Base-by-base conservation (phyloP, 768 basidiomycete genomes). In the Hericium erinaceus region DNA sequence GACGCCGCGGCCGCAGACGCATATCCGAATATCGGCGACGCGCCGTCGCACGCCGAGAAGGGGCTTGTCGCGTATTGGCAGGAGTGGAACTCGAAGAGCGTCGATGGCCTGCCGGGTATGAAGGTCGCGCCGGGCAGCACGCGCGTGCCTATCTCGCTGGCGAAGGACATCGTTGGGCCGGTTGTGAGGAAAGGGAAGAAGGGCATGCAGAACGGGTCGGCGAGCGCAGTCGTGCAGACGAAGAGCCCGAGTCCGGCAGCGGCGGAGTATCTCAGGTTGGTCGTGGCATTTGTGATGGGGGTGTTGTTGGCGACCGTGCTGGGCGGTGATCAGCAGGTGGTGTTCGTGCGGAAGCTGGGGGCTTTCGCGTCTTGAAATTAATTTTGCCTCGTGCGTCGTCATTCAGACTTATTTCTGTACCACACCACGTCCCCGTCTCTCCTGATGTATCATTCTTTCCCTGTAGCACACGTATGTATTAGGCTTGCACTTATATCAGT, bases 51-150 rank as follows among this genome's bases (percentile, higher is more conserved):
- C 8, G 44, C 70, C 41, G 65, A 73, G 4, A 71, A 74, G 3
- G 83, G 82, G 2, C 73, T 85, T 63, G 79, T 75, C 63, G 65
- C 72, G 2, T 86, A 82, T 71, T 86, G 84, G 83, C 64, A 64
- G 18, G 64, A 64, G 8, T 70, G 74, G 52, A 87, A 87, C 61
- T 39, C 69, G 7, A 66, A 62, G 39, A 84, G 82, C 57, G 62
- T 84, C 18, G 83, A 85, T 60, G 83, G 83, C 9, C 73, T 86
- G 7, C 78, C 81, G 0, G 83, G 72, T 0, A 61, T 85, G 40
- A 48, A 60, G 6, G 48, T 58, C 4, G 78, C 75, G 11, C 69
- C 65, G 54, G 52, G 61, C 37, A 57, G 61, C 4, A 11, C 28
- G 2, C 15, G 64, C 7, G 3, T 51, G 8, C 57, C 67, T 13